Base-by-base conservation (phyloP, 2,329 filamentous ascomycete genomes). In the Tolypocladium ophioglossoides region DNA sequence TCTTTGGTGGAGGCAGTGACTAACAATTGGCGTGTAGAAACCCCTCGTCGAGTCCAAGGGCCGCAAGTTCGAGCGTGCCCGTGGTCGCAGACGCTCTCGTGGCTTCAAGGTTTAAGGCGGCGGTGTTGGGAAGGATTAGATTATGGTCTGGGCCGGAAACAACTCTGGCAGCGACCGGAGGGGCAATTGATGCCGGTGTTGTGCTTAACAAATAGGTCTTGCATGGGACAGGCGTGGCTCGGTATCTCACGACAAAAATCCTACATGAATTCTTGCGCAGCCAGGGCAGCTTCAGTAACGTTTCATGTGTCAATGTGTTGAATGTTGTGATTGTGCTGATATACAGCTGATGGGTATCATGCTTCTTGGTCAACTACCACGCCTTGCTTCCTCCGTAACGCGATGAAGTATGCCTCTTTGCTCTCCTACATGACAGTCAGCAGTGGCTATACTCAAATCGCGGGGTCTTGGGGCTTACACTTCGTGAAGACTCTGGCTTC, bases 41-140 rank as follows among this genome's bases (percentile, higher is more conserved):
- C 92, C 92, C 66, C 89, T 95, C 68, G 84, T 99, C 71, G 84
- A 90, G 78, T 95, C 90, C 83, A 99, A 99, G 89, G 95, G 95
- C 72, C 88, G 94, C 79, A 99, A 99, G 84, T 99, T 99, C 83
- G 95, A 99, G 87, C 84, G 85, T 71, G 94, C 91, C 71, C 91
- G 94, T 94, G 95, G 94, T 78, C 91, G 94, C 79, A 95, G 94
- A 87, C 83, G 91, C 75, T 97, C 91, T 70, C 85, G 89, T 72
- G 94, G 95, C 84, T 99, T 99, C 91, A 99, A 99, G 91, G 94
- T 99, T 74, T 99, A 96, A 89, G 74, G 75, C 63, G 61, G 57
- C 61, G 55, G 57, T 34, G 55, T 59, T 55, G 54, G 57, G 60
- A 61, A 61, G 60, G 54, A 51, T 32, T 51, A 48, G n/a, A 9